Base-by-base conservation (phyloP, 441 rosid species). In the Bruguiera hainesii region DNA sequence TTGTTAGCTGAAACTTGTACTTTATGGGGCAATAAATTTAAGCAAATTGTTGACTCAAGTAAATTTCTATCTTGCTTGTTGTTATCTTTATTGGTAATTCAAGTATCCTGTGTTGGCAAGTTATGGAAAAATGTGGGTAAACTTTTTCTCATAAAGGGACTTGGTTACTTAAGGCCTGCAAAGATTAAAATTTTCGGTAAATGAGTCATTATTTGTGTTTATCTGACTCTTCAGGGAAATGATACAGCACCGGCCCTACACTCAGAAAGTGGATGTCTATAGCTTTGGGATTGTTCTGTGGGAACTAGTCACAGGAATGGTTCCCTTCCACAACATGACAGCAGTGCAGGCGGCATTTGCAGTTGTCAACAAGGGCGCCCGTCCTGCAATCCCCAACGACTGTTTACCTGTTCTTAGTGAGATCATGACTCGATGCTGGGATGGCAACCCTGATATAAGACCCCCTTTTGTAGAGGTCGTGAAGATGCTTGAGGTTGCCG, bases 311-410 rank as follows among this genome's bases (percentile, higher is more conserved):
- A 89, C 95, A 1, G 95, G 92, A 23, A 65, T 79, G 69, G 81
- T 89, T 68, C 92, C 95, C 1, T 87, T 89, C 76, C 89, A 83
- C 71, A 87, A 89, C 85, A 89, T 89, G 95, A 89, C 92, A 0
- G 90, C 92, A 4, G 92, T 89, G 69, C 95, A 85, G 83, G 95
- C 90, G 6, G 95, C 95, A n/a, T 89, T 89, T 79, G 95, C 92
- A 20, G 95, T 89, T 56, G 95, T 89, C 62, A 87, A 87, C 81
- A 76, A 81, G 63, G 85, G 90, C 0, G 90, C 85, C 25, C 80
- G 95, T 68, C 95, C 95, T 25, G 79, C 81, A n/a, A 86, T 89
- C n/a, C 91, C 92, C 28, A 63, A 75, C 6, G 95, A 89, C 64
- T 86, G 92, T 64, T 87, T 89, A 35, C 87, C 92, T 21, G 83